A percentile compares a stretch with the other conserved stretches of the same genome.
phyloP scores from a whole-genome alignment of 257 asterid genomes.

The Ajuga chamaepitys region DNA sequence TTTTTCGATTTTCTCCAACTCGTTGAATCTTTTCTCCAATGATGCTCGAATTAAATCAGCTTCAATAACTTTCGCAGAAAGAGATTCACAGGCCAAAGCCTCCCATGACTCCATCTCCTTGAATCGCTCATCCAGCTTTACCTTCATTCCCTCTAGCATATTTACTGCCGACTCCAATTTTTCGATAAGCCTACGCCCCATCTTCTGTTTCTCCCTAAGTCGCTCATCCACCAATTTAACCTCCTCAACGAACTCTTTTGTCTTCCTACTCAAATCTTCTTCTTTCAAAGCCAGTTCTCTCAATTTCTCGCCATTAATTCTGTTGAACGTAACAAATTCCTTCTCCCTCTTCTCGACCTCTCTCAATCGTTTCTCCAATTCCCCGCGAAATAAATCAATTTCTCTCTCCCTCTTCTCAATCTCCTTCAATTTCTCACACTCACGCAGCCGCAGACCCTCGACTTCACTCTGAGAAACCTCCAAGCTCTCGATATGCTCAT shows the following conservation, averaged over 20 bases:
- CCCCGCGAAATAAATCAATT: background rate
- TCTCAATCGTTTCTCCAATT: slow-evolving; percentile 6
- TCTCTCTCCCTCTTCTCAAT: slow-evolving; percentile 22
- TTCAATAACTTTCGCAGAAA: background rate
- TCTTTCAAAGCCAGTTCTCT: slow-evolving; percentile 18
- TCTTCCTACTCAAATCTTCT: slow-evolving; percentile 17
- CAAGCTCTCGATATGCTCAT: slow-evolving; percentile 22
- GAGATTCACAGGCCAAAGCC: background rate
- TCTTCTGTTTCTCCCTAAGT: slow-evolving; percentile 12
- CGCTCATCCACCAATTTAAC: slow-evolving; percentile 10
- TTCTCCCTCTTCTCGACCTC: slow-evolving; percentile 21
- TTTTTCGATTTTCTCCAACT: slow-evolving; percentile 20
- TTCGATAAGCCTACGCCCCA: slow-evolving; percentile 6
- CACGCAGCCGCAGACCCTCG: slow-evolving; percentile 1
- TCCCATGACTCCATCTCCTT: slow-evolving; percentile 19
- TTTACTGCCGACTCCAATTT: slow-evolving; percentile 7
- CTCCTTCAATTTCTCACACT: slow-evolving; percentile 22
- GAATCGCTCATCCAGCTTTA: slow-evolving; percentile 5
- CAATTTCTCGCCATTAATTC: slow-evolving; percentile 7
- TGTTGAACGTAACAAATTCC: slow-evolving; percentile 10
- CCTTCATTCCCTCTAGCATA: slow-evolving; percentile 12
- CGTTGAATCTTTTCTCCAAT: slow-evolving; percentile 19
- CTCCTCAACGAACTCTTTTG: slow-evolving; percentile 6
- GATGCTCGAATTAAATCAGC: slow-evolving; percentile 20
- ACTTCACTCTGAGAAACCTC: slow-evolving; percentile 12